phyloP scores from a whole-genome alignment of 2,329 filamentous ascomycete genomes.

The Aspergillus caelatus region DNA sequence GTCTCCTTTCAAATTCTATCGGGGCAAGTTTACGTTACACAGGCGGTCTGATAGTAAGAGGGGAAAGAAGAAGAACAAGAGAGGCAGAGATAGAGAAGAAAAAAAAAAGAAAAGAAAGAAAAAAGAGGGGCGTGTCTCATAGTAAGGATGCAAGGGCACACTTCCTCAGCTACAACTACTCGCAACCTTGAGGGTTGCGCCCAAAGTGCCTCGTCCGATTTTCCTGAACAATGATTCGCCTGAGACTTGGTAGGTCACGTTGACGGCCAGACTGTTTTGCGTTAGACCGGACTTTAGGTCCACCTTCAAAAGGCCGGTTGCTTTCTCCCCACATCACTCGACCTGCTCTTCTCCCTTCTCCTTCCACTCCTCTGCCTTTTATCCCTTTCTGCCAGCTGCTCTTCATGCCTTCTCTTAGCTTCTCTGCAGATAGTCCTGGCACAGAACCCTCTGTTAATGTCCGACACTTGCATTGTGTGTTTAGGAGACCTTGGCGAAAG shows the following conservation, averaged over 20 bases:
- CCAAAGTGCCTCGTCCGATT: conserved; percentile 4
- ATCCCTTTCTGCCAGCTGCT: conserved; percentile 32
- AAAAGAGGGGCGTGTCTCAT: conserved; percentile 2
- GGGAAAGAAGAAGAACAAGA: background rate
- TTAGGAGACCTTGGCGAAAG: conserved; percentile 68
- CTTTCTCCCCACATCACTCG: conserved; percentile 35
- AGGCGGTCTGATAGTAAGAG: background rate
- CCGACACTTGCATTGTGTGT: conserved; percentile 72
- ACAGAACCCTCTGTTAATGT: conserved; percentile 52
- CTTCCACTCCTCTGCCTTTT: conserved; percentile 22
- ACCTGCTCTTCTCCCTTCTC: conserved; percentile 28
- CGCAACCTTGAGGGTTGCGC: conserved; percentile 2
- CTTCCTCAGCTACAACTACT: background rate
- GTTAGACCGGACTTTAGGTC: conserved; percentile 39
- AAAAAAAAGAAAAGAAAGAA: background rate
- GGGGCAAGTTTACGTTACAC: background rate
- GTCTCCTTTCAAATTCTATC: background rate
- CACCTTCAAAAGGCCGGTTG: conserved; percentile 46
- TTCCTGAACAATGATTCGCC: conserved; percentile 20
- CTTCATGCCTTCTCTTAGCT: conserved; percentile 43
- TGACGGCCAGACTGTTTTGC: conserved; percentile 39
- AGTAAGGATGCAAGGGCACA: conserved; percentile 8
- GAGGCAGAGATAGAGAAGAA: background rate
- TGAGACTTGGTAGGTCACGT: conserved; percentile 36
- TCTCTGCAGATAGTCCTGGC: conserved; percentile 31